Conservation (phyloP, 2,329 filamentous ascomycete species). For the Fusarium guadeloupense region DNA sequence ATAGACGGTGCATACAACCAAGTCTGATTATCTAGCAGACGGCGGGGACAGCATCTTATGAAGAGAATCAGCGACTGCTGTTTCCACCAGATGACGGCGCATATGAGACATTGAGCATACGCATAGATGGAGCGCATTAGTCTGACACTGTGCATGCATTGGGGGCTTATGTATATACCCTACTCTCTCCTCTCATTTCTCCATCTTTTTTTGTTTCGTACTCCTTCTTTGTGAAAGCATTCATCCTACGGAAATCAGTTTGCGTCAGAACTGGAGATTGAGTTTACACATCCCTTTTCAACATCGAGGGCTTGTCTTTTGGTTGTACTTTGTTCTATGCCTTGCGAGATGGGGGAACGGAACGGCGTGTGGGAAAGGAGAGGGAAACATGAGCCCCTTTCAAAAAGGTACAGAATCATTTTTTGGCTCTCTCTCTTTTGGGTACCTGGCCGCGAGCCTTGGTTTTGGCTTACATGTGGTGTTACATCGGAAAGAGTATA, state of each 20-base stretch:
- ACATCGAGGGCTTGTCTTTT: conserved; percentile 14
- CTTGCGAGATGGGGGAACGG: conserved; percentile 28
- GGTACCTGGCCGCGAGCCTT: conserved; percentile 37
- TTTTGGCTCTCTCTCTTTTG: conserved; percentile 10
- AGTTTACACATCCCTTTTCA: conserved; percentile 6
- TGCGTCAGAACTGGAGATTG: conserved; percentile 12
- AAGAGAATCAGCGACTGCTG: neutral
- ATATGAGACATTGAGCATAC: conserved; percentile 24
- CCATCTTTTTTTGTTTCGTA: conserved; percentile 23
- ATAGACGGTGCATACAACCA: conserved; percentile 45
- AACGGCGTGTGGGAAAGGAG: conserved; percentile 4
- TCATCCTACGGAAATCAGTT: conserved; percentile 6
- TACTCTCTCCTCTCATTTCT: conserved; percentile 4
- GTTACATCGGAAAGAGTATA: conserved; percentile 39
- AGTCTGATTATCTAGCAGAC: neutral
- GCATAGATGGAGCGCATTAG: conserved; percentile 19
- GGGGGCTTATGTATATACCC: conserved; percentile 15
- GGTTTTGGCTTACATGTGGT: conserved; percentile 34
- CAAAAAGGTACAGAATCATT: neutral
- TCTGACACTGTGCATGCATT: conserved; percentile 28
- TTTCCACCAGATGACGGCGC: neutral
- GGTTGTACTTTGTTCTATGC: conserved; percentile 38
- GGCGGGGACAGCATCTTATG: conserved; percentile 1
- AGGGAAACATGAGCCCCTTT: neutral
- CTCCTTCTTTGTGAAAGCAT: conserved; percentile 24